Evolutionary conservation across 169 alveolate genomes (phyloP), one percentile per base, ranked within the genome.

Genomic region (Plasmodium blacklocki): DNA sequence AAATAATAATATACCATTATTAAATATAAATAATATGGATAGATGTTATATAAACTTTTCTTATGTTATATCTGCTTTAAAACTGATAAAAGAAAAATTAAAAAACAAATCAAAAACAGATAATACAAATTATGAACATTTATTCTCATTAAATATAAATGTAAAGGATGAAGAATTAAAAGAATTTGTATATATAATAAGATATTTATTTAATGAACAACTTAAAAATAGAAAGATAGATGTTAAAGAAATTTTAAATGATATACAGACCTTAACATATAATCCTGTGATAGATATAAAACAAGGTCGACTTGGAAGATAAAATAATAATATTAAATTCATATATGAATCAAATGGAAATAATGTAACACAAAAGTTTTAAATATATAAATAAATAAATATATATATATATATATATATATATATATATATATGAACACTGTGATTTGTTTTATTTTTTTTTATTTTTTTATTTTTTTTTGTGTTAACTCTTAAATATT

Each of bases 281-380:
- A 80, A 80, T 18, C 90, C 90, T n/a, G 73, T 68, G 9, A 56
- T 80, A 29, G 90, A 80, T 14, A 80, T 80, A 80, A 68, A 71
- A 19, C 90, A 80, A 47, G 90, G 90, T 8, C 67, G 43, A 43
- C 73, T 68, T 43, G 90, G 89, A 52, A 64, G 89, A 21, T 76
- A 58, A 76, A 2, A 7, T 39, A 32, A 32, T 5, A 32, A 32
- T 32, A 32, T 63, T 7, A 54, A 54, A 6, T 6, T 54, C 7
- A 15, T 9, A 14, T 54, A 54, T 54, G 45, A 5, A 32, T 32
- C 45, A 32, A 32, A 5, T 32, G 45, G 5, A 32, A 32, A 32
- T 32, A 32, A 32, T 0, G 8, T 32, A 32, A 32, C 45, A 32
- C 45, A 5, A 32, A 5, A 7, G 45, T 32, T 4, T 32, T 32